Conservation (phyloP, 2,329 filamentous ascomycete genomes). For the Graphiopsis chlorocephala region DNA sequence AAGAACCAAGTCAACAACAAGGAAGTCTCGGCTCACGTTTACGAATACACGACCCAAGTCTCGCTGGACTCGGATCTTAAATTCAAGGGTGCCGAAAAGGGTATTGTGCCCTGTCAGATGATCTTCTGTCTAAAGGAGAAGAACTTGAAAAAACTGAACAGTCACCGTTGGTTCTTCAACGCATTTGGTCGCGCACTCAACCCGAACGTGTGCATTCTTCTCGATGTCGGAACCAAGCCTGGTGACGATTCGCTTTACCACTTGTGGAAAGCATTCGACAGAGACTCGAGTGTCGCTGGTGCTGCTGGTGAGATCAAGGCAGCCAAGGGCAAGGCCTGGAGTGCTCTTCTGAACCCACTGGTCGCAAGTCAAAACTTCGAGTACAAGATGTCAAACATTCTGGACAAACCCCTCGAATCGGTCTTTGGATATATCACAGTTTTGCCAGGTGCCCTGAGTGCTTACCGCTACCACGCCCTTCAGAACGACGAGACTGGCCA, state of each 20-base stretch:
- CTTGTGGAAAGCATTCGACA: constrained; percentile 98
- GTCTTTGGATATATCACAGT: constrained; percentile 99
- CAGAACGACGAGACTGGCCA: constrained; percentile 97
- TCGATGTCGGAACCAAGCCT: constrained; percentile 93
- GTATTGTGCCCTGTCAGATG: constrained; percentile 96
- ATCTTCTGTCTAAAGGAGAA: constrained; percentile 98
- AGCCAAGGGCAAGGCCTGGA: constrained; percentile 82
- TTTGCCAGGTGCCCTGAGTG: constrained; percentile 87
- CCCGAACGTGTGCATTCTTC: constrained; percentile 92
- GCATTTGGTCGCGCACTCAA: constrained; percentile 90
- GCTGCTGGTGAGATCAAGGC: constrained; percentile 98
- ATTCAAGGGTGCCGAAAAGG: constrained; percentile 98
- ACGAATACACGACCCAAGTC: constrained; percentile 98
- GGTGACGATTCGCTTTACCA: constrained; percentile 91
- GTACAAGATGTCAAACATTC: constrained; percentile 99
- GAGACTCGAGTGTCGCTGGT: constrained; percentile 93
- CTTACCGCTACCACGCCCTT: constrained; percentile 91
- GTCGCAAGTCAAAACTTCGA: constrained; percentile 98
- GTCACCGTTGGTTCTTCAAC: constrained; percentile 99
- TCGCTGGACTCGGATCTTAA: constrained; percentile 93
- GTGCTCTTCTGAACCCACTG: constrained; percentile 84
- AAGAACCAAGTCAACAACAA: constrained; percentile 98
- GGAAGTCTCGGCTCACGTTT: constrained; percentile 93
- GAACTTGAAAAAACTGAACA: constrained; percentile 97
- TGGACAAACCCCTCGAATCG: constrained; percentile 94